These are phyloP conservation scores for Neospermospora avenae DNA, from an alignment of 2,329 filamentous ascomycete genomes.

Conservation along the genomic window DNA sequence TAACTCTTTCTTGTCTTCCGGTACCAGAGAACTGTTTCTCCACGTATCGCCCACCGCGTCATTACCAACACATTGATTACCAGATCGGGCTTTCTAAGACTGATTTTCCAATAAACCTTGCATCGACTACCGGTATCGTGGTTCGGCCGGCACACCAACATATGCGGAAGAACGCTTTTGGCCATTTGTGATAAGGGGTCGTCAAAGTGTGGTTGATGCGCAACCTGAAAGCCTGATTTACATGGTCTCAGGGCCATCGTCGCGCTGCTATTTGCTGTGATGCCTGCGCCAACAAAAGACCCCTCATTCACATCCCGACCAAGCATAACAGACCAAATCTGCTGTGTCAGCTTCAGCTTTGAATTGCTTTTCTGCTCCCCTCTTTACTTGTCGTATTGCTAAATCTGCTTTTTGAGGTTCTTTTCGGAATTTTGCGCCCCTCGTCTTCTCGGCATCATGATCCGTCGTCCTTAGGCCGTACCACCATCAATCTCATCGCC, in stretches of 20 bases:
- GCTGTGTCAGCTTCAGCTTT: background rate
- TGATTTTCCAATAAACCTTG: background rate
- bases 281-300: background rate
- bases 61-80: background rate
- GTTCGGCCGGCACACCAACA: background rate
- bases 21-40: background rate
- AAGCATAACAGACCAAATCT: background rate
- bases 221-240: background rate
- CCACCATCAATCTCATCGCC: background rate
- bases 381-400: background rate
- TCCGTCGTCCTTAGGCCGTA: background rate
- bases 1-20: background rate
- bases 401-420: background rate
- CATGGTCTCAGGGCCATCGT: background rate
- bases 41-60: background rate
- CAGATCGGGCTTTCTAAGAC: background rate
- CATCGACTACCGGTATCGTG: background rate
- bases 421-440: background rate
- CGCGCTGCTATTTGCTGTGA: background rate
- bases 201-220: background rate
- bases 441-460: background rate
- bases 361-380: background rate
- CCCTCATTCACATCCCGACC: background rate
- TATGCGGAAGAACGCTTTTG: background rate
- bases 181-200: constrained; percentile 1